A percentile compares a stretch with the other conserved stretches of the same genome.
Conservation (phyloP, 2,329 filamentous ascomycete genomes). For the Pseudogymnoascus sp. region DNA sequence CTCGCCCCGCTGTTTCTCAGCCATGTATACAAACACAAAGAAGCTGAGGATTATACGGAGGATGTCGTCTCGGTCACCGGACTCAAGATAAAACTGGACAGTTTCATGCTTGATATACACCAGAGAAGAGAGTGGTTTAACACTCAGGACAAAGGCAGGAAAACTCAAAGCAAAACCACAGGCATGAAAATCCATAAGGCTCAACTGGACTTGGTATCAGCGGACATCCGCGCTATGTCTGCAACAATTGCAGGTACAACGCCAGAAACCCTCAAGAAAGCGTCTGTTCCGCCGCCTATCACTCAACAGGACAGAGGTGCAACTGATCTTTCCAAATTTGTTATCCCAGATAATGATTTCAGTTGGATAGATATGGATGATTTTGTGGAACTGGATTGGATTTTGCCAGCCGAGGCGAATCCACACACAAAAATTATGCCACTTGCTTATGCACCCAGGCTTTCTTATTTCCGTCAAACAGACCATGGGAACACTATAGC, state of each 20-base stretch:
- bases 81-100: slow-evolving; percentile 91
- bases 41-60: slow-evolving; percentile 75
- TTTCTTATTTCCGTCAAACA: slow-evolving; percentile 96
- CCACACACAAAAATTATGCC: slow-evolving; percentile 92
- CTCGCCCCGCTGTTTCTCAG: slow-evolving; percentile 89
- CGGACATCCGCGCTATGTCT: slow-evolving; percentile 87
- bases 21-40: slow-evolving; percentile 98
- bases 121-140: slow-evolving; percentile 88
- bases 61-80: slow-evolving; percentile 81
- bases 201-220: slow-evolving; percentile 83
- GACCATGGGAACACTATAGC: slow-evolving; percentile 76
- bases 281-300: slow-evolving; percentile 39
- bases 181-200: slow-evolving; percentile 94
- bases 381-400: slow-evolving; percentile 97
- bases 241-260: slow-evolving; percentile 79
- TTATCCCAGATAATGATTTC: slow-evolving; percentile 88
- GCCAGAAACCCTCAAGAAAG: slow-evolving; percentile 62
- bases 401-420: slow-evolving; percentile 79
- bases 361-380: slow-evolving; percentile 99
- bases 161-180: slow-evolving; percentile 71
- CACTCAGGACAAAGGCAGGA: slow-evolving; percentile 66
- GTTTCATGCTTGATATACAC: slow-evolving; percentile 94
- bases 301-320: slow-evolving; percentile 47
- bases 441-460: slow-evolving; percentile 81
- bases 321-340: slow-evolving; percentile 77